Evolutionary conservation across 106 monocot species (phyloP).

Genomic region (Allium cepa): DNA sequence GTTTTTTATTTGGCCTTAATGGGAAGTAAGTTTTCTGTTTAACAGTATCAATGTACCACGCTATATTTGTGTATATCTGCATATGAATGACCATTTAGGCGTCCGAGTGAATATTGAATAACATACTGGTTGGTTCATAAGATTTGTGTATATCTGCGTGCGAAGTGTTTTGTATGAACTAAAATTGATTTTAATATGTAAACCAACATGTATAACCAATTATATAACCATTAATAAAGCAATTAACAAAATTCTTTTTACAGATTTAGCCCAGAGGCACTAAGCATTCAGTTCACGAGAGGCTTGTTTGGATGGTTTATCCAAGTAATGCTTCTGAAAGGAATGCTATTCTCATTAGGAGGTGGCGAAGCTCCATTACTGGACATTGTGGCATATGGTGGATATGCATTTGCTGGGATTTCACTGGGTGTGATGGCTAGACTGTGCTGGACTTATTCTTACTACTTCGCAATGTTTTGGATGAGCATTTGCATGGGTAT

Average conservation of each 20-base stretch:
- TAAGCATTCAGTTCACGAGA: constrained; percentile 31
- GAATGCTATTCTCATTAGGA: constrained; percentile 28
- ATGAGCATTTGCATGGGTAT: constrained; percentile 30
- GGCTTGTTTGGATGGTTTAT: constrained; percentile 35
- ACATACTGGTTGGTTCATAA: too few relatives aligned
- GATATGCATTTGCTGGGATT: constrained; percentile 27
- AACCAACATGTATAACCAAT: too few relatives aligned
- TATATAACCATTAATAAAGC: too few relatives aligned
- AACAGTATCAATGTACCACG: neutral
- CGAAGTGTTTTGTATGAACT: too few relatives aligned
- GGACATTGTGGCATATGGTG: constrained; percentile 19
- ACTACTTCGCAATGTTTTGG: constrained; percentile 31
- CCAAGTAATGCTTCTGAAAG: constrained; percentile 25
- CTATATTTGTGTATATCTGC: too few relatives aligned
- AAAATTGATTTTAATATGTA: too few relatives aligned
- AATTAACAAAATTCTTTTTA: neutral
- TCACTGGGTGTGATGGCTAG: constrained; percentile 13
- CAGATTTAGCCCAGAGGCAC: constrained; percentile 33
- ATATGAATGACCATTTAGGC: too few relatives aligned
- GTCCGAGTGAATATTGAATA: too few relatives aligned
- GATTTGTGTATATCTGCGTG: too few relatives aligned
- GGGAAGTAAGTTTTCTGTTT: constrained; percentile 20
- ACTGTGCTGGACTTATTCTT: constrained; percentile 29
- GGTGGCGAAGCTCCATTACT: constrained; percentile 22
- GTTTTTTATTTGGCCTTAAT: constrained; percentile 27